Base-by-base conservation (phyloP, 805 yeast species). In the Yarrowia sp. region DNA sequence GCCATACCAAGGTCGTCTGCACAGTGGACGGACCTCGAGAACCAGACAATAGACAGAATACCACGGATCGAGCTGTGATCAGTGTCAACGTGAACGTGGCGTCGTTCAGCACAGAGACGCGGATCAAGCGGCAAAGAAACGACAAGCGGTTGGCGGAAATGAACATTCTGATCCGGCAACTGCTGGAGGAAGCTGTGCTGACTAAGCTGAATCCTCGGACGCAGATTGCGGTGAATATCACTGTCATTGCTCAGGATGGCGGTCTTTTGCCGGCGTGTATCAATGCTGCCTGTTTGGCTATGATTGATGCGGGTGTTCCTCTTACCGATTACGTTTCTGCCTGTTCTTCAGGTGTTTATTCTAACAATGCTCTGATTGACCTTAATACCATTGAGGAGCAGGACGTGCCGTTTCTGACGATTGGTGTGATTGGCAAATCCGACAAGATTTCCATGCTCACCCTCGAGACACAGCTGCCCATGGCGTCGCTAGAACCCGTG, bases 281-380 rank as follows among this genome's bases (percentile, higher is more conserved):
- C 52, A 95, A 95, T 76, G 91, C 98, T 10, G 85, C 91, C 52
- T 91, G 97, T 0, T 80, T 95, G 73, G 98, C 97, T 0, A 82
- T 95, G 53, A 87, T 95, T 42, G 98, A 95, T 79, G 98, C 98
- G 1, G 98, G 98, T 63, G 88, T 95, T 56, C 89, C 97, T 5
- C 88, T 95, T 89, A 90, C 89, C 75, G 98, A 95, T 76, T 93
- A 91, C 76, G 89, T 94, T 15, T 85, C 92, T 68, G 87, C 97
- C 0, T 85, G 91, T 15, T 84, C 89, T 38, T 90, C 92, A 5
- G 98, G 98, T 0, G 78, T 91, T 22, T 88, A 86, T 74, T 97
- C 91, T 73, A 79, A 80, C n/a, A 87, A 85, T 53, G 92, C 97
- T 14, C 80, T 95, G 69, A 81, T 95, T 59, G 99, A 94, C 76